These are phyloP conservation scores for Coriaria nepalensis DNA, from an alignment of 306 rosid genomes.

Conservation along the genomic window DNA sequence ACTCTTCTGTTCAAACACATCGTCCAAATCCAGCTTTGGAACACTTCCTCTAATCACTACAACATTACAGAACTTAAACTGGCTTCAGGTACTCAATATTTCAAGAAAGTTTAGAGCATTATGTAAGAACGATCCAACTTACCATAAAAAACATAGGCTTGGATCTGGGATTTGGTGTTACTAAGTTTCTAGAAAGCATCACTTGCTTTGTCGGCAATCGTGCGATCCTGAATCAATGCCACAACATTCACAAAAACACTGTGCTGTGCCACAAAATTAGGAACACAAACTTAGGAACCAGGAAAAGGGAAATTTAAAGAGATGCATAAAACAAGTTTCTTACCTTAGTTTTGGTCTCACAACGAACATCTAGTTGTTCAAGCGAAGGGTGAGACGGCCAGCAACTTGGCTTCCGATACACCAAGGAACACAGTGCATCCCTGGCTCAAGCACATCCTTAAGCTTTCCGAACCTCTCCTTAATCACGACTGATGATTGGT, in stretches of 20 bases:
- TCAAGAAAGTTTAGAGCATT: background rate
- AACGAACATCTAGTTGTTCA: constrained; percentile 15
- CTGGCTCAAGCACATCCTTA: constrained; percentile 11
- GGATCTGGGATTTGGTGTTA: constrained; percentile 12
- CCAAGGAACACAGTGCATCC: constrained; percentile 16
- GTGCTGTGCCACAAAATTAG: constrained; percentile 1
- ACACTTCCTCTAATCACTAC: constrained; percentile 13
- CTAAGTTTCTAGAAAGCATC: constrained; percentile 16
- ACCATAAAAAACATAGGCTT: constrained; percentile 18
- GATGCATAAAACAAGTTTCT: background rate
- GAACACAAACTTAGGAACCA: background rate
- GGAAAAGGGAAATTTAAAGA: background rate
- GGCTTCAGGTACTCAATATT: too few relatives aligned
- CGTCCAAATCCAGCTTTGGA: constrained; percentile 14
- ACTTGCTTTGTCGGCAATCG: constrained; percentile 4
- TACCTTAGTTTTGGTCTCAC: constrained; percentile 18
- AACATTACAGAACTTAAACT: background rate
- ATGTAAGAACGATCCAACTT: too few relatives aligned
- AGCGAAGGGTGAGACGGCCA: constrained; percentile 15
- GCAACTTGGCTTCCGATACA: constrained; percentile 6
- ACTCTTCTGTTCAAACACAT: constrained; percentile 12
- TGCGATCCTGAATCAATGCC: constrained; percentile 11
- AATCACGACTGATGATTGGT: constrained; percentile 9
- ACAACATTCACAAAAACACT: constrained; percentile 14
- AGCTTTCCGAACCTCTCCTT: constrained; percentile 14